Conservation (phyloP, 441 rosid genomes). For the Macaranga tanarius region DNA sequence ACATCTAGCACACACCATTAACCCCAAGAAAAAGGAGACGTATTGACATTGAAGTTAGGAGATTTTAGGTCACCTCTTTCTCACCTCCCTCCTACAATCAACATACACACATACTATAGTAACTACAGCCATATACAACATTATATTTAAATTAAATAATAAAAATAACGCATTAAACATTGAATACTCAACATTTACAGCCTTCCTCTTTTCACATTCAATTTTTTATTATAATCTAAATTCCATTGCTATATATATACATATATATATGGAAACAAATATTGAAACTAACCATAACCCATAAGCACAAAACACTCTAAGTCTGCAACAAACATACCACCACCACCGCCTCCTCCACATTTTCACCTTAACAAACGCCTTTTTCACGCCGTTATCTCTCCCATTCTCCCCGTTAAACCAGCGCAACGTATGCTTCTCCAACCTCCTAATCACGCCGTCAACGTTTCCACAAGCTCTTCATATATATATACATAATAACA, state of each 20-base stretch:
- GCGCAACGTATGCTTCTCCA: slow-evolving; percentile 11
- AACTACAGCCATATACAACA: background rate
- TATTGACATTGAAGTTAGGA: slow-evolving; percentile 41
- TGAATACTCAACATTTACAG: too few relatives aligned
- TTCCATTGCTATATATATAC: too few relatives aligned
- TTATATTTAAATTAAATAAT: too few relatives aligned
- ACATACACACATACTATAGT: background rate
- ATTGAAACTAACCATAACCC: too few relatives aligned
- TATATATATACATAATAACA: too few relatives aligned
- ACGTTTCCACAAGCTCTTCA: background rate
- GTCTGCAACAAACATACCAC: background rate
- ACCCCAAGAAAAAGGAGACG: slow-evolving; percentile 27
- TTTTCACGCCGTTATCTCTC: slow-evolving; percentile 13
- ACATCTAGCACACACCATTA: background rate
- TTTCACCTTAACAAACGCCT: slow-evolving; percentile 1
- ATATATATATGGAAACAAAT: background rate
- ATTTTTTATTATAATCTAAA: background rate
- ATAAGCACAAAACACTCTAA: background rate
- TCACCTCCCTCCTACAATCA: slow-evolving; percentile 29
- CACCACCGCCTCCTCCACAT: background rate
- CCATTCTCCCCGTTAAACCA: background rate
- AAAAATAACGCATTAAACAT: too few relatives aligned
- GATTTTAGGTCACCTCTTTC: slow-evolving; percentile 64
- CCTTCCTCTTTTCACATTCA: background rate
- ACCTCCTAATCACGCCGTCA: slow-evolving; percentile 20